A percentile compares a stretch with the other conserved stretches of the same genome.
These are phyloP conservation scores for Echium plantagineum DNA, from an alignment of 257 asterid genomes.

Conservation along the genomic window DNA sequence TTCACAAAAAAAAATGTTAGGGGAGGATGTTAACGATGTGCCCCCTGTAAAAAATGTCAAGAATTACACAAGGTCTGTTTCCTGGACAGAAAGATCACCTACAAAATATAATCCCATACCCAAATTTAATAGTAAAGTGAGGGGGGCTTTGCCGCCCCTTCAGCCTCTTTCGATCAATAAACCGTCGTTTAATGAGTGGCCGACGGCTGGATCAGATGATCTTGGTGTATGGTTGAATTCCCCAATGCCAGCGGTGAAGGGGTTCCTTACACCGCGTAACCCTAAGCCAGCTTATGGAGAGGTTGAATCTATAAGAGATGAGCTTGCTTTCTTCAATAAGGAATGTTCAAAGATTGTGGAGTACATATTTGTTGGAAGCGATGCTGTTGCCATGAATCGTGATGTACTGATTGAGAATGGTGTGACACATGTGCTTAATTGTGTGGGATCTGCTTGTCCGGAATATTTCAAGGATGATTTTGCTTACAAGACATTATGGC, in stretches of 20 bases:
- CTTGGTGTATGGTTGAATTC: slow-evolving; percentile 74
- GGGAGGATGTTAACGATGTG: slow-evolving; percentile 49
- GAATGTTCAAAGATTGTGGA: slow-evolving; percentile 81
- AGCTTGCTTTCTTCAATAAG: slow-evolving; percentile 75
- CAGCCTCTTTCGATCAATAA: slow-evolving; percentile 73
- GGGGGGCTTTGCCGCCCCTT: slow-evolving; percentile 91
- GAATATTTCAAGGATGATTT: slow-evolving; percentile 77
- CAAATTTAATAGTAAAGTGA: slow-evolving; percentile 75
- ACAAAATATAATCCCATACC: slow-evolving; percentile 44
- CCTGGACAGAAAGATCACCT: slow-evolving; percentile 71
- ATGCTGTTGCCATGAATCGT: slow-evolving; percentile 64
- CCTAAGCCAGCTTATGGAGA: slow-evolving; percentile 34
- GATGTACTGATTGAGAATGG: slow-evolving; percentile 54
- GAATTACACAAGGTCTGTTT: slow-evolving; percentile 54
- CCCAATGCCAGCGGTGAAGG: slow-evolving; percentile 63
- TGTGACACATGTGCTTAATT: slow-evolving; percentile 91
- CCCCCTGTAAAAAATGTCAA: slow-evolving; percentile 34
- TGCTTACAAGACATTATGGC: slow-evolving; percentile 86
- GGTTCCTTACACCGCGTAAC: slow-evolving; percentile 39
- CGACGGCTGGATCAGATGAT: slow-evolving; percentile 83
- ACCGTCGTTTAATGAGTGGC: slow-evolving; percentile 74
- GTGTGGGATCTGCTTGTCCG: slow-evolving; percentile 76
- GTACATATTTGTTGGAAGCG: slow-evolving; percentile 75
- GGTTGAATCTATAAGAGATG: slow-evolving; percentile 53
- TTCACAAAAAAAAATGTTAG: slow-evolving; percentile 30